phyloP scores from a whole-genome alignment of 768 basidiomycete genomes.

The Trametes punicea region DNA sequence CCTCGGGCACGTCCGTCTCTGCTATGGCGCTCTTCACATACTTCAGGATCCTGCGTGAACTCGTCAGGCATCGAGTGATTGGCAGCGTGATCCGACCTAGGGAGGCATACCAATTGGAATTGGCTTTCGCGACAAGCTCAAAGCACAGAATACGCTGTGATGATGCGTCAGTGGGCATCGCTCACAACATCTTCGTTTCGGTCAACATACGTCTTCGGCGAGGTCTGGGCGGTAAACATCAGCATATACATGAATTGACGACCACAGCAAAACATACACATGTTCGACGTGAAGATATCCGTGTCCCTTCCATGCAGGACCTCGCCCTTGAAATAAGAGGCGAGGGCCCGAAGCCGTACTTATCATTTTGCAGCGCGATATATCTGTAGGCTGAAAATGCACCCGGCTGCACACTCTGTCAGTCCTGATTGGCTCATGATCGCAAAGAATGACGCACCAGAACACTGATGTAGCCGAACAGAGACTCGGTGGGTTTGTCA shows the following conservation, averaged over 20 bases:
- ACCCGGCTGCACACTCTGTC: constrained; percentile 53
- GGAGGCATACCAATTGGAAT: constrained; percentile 64
- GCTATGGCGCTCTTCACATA: constrained; percentile 94
- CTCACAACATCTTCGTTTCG: neutral
- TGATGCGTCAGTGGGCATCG: neutral
- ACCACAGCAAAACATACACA: constrained; percentile 57
- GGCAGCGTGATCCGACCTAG: neutral
- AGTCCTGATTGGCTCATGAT: neutral
- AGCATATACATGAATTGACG: neutral
- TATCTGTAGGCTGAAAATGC: constrained; percentile 93
- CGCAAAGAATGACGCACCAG: constrained; percentile 42
- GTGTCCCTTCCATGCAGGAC: constrained; percentile 78
- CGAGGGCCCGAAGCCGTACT: constrained; percentile 81
- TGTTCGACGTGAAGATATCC: constrained; percentile 93
- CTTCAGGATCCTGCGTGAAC: constrained; percentile 74
- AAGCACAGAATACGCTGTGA: constrained; percentile 77
- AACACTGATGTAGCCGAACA: constrained; percentile 97
- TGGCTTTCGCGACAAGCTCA: constrained; percentile 72
- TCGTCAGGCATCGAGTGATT: constrained; percentile 19
- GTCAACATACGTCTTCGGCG: constrained; percentile 72
- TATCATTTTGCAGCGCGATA: constrained; percentile 86
- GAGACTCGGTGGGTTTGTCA: constrained; percentile 83
- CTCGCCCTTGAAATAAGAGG: constrained; percentile 98
- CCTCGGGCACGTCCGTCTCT: constrained; percentile 92
- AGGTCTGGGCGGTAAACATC: constrained; percentile 50